Conservation (phyloP, 228 moss, liverwort and hornwort species). For the Sphagnum magellanicum region DNA sequence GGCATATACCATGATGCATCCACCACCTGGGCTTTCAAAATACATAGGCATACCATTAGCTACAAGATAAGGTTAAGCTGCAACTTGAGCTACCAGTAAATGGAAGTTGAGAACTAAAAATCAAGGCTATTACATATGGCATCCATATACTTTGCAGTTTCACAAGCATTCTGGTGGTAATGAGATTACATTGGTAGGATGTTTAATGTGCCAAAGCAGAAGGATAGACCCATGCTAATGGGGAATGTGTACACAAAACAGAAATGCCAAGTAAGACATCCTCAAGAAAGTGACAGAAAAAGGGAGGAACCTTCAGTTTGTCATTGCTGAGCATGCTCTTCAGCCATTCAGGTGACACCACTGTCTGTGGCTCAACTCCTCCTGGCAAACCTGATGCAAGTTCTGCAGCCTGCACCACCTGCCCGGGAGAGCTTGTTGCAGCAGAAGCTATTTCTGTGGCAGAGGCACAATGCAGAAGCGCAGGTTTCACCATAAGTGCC, state of each 20-base stretch:
- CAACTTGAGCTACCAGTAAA: too few species aligned
- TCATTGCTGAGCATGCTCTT: conserved; percentile 38
- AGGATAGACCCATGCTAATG: too few species aligned
- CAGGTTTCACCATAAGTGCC: conserved; percentile 11
- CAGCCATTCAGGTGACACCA: conserved; percentile 76
- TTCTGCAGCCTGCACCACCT: conserved; percentile 19
- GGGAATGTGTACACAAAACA: too few species aligned
- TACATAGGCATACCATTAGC: neutral
- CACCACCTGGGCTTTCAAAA: conserved; percentile 52
- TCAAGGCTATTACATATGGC: too few species aligned
- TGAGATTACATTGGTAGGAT: too few species aligned
- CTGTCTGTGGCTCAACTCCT: conserved; percentile 23
- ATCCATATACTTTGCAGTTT: too few species aligned
- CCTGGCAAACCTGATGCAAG: conserved; percentile 7
- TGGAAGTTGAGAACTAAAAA: too few species aligned
- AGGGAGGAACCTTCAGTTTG: conserved; percentile 57
- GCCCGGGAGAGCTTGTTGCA: conserved; percentile 16
- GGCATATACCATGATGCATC: conserved; percentile 99
- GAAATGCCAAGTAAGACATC: neutral
- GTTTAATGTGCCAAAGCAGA: too few species aligned
- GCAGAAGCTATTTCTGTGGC: conserved; percentile 26
- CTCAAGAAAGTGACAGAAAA: neutral
- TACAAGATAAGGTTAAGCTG: too few species aligned
- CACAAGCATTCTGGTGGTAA: too few species aligned
- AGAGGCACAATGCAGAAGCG: conserved; percentile 17